Conservation (phyloP, 306 rosid species). For the Ormosia emarginata region DNA sequence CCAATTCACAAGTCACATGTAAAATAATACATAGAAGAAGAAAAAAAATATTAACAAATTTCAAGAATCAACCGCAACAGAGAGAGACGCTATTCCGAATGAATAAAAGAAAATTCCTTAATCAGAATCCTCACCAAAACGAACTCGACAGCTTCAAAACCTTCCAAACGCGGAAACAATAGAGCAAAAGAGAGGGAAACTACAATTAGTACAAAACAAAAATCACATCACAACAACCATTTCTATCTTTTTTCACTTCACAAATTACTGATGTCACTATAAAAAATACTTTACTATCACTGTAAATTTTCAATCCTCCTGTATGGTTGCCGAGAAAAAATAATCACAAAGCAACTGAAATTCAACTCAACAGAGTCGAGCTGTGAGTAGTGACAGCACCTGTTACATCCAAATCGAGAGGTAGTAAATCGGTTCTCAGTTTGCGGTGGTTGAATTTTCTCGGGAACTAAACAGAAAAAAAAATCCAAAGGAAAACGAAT, state of each 20-base stretch:
- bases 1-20: constrained; percentile 28
- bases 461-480: constrained; percentile 56
- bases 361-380: constrained; percentile 17
- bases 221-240: constrained; percentile 19
- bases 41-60: constrained; percentile 8
- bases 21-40: not conserved
- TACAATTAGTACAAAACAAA: constrained; percentile 38
- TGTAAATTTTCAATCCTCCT: constrained; percentile 27
- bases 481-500: constrained; percentile 2
- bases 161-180: constrained; percentile 42
- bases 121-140: constrained; percentile 95
- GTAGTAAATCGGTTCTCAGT: constrained; percentile 6
- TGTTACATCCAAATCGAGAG: constrained; percentile 26
- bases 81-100: constrained; percentile 56
- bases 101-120: constrained; percentile 67
- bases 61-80: constrained; percentile 57
- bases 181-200: constrained; percentile 38
- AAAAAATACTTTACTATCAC: constrained; percentile 21
- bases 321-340: constrained; percentile 59
- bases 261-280: constrained; percentile 8
- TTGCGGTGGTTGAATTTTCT: constrained; percentile 23
- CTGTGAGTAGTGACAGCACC: constrained; percentile 15
- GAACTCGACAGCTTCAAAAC: constrained; percentile 76
- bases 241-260: constrained; percentile 27
- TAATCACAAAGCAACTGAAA: constrained; percentile 21